A percentile compares a stretch with the other conserved stretches of the same genome.
Conservation (phyloP, 2,329 filamentous ascomycete species). For the Penicillium occitanis region DNA sequence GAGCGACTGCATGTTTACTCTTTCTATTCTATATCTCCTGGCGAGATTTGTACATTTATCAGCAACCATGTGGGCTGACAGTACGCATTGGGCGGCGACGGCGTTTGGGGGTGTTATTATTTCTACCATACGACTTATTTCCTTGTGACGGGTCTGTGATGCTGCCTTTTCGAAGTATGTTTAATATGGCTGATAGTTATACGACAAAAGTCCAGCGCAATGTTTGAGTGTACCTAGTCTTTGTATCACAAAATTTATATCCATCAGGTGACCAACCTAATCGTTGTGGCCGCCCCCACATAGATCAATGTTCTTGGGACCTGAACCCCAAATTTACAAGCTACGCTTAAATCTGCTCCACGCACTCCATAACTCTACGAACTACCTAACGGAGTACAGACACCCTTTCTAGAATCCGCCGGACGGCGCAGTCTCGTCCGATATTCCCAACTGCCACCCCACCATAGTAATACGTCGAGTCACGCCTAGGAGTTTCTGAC, state of each 20-base stretch:
- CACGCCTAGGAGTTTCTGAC: neutral
- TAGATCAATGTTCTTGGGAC: neutral
- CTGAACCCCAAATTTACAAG: neutral
- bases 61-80: neutral
- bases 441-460: constrained; percentile 4
- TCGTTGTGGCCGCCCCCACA: neutral
- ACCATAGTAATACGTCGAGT: neutral
- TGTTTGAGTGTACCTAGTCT: neutral
- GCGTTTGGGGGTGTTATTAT: constrained; percentile 15
- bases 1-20: neutral
- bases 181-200: neutral
- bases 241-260: neutral
- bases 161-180: neutral
- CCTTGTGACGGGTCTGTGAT: neutral
- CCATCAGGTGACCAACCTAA: constrained; percentile 7
- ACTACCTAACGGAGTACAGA: neutral
- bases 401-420: constrained; percentile 1
- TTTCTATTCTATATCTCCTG: constrained; percentile 19
- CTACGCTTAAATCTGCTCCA: neutral
- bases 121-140: neutral
- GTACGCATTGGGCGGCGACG: constrained; percentile 9
- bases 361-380: neutral
- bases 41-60: constrained; percentile 19
- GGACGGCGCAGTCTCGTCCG: constrained; percentile 11
- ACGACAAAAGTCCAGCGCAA: constrained; percentile 6